Percentiles rank a stretch among this genome's conserved stretches.
Conservation (phyloP, 164 flowering plant genomes). For the Buxus sempervirens region DNA sequence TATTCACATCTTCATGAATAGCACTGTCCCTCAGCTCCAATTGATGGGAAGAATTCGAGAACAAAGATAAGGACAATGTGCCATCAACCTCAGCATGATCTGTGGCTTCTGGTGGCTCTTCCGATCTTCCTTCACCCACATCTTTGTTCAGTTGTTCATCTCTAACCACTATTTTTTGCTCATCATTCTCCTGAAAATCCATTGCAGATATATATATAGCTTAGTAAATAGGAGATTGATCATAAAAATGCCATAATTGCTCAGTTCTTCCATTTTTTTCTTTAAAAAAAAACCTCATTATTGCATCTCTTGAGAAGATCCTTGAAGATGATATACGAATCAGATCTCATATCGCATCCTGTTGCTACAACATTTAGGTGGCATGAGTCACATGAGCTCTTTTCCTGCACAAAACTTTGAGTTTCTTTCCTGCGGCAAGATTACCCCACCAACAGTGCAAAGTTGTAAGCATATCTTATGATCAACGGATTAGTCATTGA, state of each 20-base stretch:
- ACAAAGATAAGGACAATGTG: slow-evolving; percentile 7
- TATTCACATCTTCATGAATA: background rate
- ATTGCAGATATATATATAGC: background rate
- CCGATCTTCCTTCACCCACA: background rate
- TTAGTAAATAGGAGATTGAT: background rate
- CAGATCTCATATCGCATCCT: background rate
- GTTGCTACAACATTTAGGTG: too few relatives aligned
- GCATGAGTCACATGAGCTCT: background rate
- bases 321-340: slow-evolving; percentile 6
- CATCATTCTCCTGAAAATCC: background rate
- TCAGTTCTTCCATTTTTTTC: background rate
- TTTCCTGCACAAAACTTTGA: background rate
- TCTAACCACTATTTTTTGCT: background rate
- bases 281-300: too few relatives aligned
- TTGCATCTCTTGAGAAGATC: background rate
- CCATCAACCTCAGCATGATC: background rate
- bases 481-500: background rate
- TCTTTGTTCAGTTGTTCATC: background rate
- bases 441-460: background rate
- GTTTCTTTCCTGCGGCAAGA: background rate
- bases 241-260: too few relatives aligned
- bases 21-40: background rate
- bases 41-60: background rate
- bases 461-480: background rate
- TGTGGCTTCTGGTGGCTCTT: too few relatives aligned